These are phyloP conservation scores for Suillus clintonianus DNA, from an alignment of 768 basidiomycete genomes.

Conservation along the genomic window DNA sequence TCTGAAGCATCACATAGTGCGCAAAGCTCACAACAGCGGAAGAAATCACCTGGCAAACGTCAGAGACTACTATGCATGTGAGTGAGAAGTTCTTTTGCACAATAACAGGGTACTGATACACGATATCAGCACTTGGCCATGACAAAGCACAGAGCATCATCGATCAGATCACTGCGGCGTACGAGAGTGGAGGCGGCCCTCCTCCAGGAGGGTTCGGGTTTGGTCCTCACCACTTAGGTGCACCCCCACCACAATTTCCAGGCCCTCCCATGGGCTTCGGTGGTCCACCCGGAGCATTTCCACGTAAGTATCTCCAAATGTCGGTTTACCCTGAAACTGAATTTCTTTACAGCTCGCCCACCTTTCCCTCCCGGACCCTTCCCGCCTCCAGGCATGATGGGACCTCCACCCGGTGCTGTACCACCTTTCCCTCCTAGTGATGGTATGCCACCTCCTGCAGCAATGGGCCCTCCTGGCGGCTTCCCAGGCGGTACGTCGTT, in stretches of 20 bases:
- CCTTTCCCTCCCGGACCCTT: conserved; percentile 68
- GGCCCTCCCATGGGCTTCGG: conserved; percentile 58
- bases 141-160: conserved; percentile 98
- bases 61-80: conserved; percentile 95
- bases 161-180: conserved; percentile 95
- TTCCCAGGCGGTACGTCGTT: conserved; percentile 48
- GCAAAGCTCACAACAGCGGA: conserved; percentile 98
- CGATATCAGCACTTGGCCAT: conserved; percentile 71
- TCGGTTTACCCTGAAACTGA: conserved; percentile 6
- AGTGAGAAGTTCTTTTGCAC: conserved; percentile 21
- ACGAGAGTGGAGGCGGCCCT: conserved; percentile 83
- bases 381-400: conserved; percentile 50
- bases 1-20: conserved; percentile 52
- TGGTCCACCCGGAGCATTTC: conserved; percentile 40
- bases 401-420: conserved; percentile 52
- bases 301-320: conserved; percentile 13
- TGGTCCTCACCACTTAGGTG: conserved; percentile 76
- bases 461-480: conserved; percentile 47
- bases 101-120: conserved; percentile 9
- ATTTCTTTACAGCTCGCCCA: conserved; percentile 49
- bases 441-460: neutral
- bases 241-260: conserved; percentile 51
- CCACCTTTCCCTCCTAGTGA: conserved; percentile 75
- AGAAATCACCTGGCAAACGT: conserved; percentile 97
- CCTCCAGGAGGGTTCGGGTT: conserved; percentile 89